A percentile compares a stretch with the other conserved stretches of the same genome.
Conservation (phyloP, 179 eudicot species). For the Monotropa hypopitys region DNA sequence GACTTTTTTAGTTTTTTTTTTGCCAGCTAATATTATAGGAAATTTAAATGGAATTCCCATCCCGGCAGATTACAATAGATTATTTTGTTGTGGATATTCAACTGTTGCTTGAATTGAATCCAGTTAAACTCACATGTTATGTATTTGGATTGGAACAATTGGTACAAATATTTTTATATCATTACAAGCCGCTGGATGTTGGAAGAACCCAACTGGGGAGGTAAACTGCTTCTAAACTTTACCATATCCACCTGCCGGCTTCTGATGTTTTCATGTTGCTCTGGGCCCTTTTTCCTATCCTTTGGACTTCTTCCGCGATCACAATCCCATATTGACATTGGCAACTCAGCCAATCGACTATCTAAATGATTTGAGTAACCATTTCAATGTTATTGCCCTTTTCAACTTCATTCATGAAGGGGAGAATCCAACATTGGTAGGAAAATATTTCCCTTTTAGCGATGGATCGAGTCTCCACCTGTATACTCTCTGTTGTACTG, state of each 20-base stretch:
- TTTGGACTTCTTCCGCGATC: background rate
- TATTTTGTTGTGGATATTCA: background rate
- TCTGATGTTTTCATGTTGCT: background rate
- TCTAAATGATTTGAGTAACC: background rate
- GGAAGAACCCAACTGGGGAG: background rate
- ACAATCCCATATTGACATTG: background rate
- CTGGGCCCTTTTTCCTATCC: background rate
- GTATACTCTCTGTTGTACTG: background rate
- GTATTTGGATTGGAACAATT: background rate
- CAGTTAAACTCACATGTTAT: no score
- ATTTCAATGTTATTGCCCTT: no score
- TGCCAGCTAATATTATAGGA: background rate
- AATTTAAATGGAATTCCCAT: background rate
- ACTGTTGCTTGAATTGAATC: background rate
- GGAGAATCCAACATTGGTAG: no score
- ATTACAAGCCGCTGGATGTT: background rate
- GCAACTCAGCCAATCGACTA: conserved; percentile 11
- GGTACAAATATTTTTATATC: background rate
- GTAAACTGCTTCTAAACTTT: background rate
- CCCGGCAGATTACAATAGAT: background rate
- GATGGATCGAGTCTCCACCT: conserved; percentile 7
- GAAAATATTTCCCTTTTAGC: background rate
- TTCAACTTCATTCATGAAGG: no score
- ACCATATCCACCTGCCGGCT: conserved; percentile 13
- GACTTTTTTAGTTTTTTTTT: background rate